Percentiles rank a stretch among this genome's conserved stretches.
These are phyloP conservation scores for Eucalyptus rudis DNA, from an alignment of 345 rosid species.

Conservation along the genomic window DNA sequence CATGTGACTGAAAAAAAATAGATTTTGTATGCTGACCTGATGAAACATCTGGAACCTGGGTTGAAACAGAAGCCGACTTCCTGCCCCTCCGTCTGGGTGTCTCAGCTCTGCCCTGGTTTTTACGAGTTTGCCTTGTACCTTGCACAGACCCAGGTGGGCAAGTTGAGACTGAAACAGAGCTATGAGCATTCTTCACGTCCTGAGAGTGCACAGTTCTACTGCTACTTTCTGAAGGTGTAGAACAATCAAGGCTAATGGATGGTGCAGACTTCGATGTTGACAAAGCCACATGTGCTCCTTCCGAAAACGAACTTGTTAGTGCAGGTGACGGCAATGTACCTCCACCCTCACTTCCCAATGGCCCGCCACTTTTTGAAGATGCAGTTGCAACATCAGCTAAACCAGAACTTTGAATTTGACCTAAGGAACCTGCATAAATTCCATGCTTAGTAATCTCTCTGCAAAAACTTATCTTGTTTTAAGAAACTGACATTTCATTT, in stretches of 20 bases:
- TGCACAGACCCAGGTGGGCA: background rate
- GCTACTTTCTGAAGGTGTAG: background rate
- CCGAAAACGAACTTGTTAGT: background rate
- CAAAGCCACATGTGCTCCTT: background rate
- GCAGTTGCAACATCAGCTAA: background rate
- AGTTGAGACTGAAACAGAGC: background rate
- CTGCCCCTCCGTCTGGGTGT: slow-evolving; percentile 45
- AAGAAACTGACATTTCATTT: background rate
- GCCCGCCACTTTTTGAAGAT: background rate
- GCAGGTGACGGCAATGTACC: background rate
- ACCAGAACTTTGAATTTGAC: background rate
- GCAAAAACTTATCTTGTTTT: background rate
- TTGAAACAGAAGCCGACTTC: slow-evolving; percentile 13
- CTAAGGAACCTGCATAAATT: background rate
- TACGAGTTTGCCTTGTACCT: slow-evolving; percentile 15
- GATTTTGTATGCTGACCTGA: background rate
- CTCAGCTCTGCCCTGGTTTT: slow-evolving; percentile 12
- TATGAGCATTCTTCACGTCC: background rate
- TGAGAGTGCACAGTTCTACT: background rate
- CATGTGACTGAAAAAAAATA: background rate
- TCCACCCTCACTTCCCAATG: background rate
- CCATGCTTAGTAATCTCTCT: background rate
- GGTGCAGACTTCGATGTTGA: background rate
- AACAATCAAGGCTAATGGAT: background rate
- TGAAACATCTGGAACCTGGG: slow-evolving; percentile 14